Conservation (phyloP, 1,284 basidiomycete species). For the Melampsora americana region DNA sequence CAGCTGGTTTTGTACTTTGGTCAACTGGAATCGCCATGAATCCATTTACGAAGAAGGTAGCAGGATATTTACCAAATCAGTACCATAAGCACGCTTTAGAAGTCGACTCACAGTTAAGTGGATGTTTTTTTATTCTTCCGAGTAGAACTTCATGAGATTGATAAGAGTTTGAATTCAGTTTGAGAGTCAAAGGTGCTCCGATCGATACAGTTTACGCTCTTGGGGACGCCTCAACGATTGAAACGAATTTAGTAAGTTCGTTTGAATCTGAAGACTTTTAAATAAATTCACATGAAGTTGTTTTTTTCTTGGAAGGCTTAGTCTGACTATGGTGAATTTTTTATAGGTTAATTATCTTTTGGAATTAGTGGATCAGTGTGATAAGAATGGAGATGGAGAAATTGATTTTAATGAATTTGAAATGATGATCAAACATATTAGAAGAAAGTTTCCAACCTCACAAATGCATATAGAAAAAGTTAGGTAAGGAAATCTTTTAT, state of each 20-base stretch:
- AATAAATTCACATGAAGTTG: no score
- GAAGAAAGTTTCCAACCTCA: conserved; percentile 15
- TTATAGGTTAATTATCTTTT: conserved; percentile 47
- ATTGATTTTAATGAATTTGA: conserved; percentile 80
- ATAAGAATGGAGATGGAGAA: conserved; percentile 74
- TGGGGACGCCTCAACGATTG: conserved; percentile 86
- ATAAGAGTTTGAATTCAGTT: no score
- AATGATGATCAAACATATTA: conserved; percentile 61
- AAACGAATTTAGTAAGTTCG: conserved; percentile 52
- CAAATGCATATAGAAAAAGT: conserved; percentile 70
- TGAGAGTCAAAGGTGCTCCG: conserved; percentile 92
- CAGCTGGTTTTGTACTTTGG: conserved; percentile 91
- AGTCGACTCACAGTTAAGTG: conserved; percentile 48
- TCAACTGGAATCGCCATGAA: conserved; percentile 97
- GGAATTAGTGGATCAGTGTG: conserved; percentile 76
- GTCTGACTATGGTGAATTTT: neutral
- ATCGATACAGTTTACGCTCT: conserved; percentile 87
- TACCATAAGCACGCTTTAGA: conserved; percentile 75
- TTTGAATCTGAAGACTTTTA: conserved; percentile 1
- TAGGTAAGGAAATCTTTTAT: conserved; percentile 61
- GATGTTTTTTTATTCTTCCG: no score
- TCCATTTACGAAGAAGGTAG: conserved; percentile 79
- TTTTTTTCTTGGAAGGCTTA: no score
- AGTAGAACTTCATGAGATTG: no score
- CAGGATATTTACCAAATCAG: conserved; percentile 85